A percentile compares a stretch with the other conserved stretches of the same genome.
phyloP scores from a whole-genome alignment of 2,329 filamentous ascomycete genomes.

The Cytospora mali region DNA sequence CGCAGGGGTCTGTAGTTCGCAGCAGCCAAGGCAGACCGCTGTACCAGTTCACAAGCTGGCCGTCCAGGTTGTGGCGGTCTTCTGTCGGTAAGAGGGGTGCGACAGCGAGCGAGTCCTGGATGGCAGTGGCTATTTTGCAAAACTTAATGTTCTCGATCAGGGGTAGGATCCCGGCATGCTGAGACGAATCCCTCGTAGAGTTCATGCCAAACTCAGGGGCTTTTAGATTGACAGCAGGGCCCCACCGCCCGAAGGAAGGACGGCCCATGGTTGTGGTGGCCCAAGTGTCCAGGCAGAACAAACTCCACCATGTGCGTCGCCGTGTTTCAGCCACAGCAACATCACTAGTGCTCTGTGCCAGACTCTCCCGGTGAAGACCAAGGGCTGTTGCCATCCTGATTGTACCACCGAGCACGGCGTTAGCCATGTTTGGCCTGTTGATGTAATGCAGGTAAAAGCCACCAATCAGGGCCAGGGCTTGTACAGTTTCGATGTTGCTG shows the following conservation, averaged over 20 bases:
- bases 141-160: conserved; percentile 78
- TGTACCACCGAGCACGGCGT: conserved; percentile 70
- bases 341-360: conserved; percentile 47
- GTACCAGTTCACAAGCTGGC: conserved; percentile 72
- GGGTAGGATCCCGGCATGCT: conserved; percentile 68
- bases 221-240: conserved; percentile 67
- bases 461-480: conserved; percentile 70
- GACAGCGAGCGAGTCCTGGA: conserved; percentile 75
- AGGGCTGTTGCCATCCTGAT: conserved; percentile 75
- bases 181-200: conserved; percentile 52
- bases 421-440: conserved; percentile 76
- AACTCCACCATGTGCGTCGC: conserved; percentile 72
- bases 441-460: conserved; percentile 80
- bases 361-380: conserved; percentile 68
- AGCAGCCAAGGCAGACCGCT: conserved; percentile 69
- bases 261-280: conserved; percentile 70
- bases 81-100: conserved; percentile 67
- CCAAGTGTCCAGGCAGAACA: conserved; percentile 77
- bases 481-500: conserved; percentile 72
- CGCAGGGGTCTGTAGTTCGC: conserved; percentile 66
- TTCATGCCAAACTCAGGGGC: conserved; percentile 58
- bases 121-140: conserved; percentile 75
- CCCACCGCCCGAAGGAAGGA: conserved; percentile 69
- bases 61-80: conserved; percentile 68
- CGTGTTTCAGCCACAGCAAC: conserved; percentile 61